These are phyloP conservation scores for Botrytis hyacinthi DNA, from an alignment of 2,329 filamentous ascomycete genomes.

Conservation along the genomic window DNA sequence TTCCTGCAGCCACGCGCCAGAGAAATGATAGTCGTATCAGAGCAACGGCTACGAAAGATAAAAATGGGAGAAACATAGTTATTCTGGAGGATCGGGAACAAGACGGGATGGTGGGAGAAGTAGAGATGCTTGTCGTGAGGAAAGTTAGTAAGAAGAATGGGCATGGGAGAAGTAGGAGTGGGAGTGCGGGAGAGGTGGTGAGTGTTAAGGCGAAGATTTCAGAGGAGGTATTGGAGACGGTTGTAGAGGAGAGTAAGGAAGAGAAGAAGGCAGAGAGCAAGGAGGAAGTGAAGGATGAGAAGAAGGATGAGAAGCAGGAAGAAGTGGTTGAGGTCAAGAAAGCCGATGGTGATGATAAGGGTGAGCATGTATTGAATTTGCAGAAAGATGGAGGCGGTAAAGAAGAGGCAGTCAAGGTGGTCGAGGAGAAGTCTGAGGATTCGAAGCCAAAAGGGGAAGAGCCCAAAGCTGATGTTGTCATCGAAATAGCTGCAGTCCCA, in stretches of 20 bases:
- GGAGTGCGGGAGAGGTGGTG: neutral
- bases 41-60: constrained; percentile 13
- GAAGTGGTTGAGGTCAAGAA: constrained; percentile 22
- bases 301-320: constrained; percentile 1
- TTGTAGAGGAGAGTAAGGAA: constrained; percentile 14
- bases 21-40: constrained; percentile 8
- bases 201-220: neutral
- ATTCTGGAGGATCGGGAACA: constrained; percentile 7
- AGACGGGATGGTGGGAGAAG: constrained; percentile 9
- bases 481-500: neutral
- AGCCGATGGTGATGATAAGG: constrained; percentile 12
- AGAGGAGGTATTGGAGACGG: neutral
- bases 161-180: neutral
- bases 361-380: constrained; percentile 5
- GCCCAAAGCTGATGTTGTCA: neutral
- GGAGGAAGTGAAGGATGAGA: neutral
- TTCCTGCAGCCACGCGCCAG: neutral
- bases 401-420: constrained; percentile 14
- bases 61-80: constrained; percentile 5
- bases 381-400: constrained; percentile 12
- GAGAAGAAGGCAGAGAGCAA: neutral
- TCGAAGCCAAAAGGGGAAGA: constrained; percentile 18
- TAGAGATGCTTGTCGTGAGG: constrained; percentile 9
- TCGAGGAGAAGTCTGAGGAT: neutral
- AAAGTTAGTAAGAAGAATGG: constrained; percentile 1